phyloP scores from a whole-genome alignment of 495 filamentous ascomycete species.

The Terfezia claveryi region DNA sequence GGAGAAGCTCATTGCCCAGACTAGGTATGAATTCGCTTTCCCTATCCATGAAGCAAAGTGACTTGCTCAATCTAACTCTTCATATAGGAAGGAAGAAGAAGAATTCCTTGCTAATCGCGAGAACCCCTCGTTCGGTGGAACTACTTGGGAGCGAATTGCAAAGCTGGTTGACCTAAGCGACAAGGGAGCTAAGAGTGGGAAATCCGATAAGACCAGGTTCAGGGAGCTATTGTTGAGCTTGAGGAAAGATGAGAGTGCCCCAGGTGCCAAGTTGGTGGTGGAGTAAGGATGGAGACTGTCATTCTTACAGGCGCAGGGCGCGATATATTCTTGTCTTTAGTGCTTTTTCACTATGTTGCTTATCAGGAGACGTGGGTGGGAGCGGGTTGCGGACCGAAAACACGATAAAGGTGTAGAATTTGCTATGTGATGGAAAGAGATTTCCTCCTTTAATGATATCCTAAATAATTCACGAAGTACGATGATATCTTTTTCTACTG shows the following conservation, averaged over 20 bases:
- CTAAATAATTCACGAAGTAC: too few species aligned
- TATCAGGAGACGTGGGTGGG: too few species aligned
- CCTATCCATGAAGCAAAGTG: background rate
- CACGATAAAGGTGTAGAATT: too few species aligned
- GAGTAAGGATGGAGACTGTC: too few species aligned
- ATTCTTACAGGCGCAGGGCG: too few species aligned
- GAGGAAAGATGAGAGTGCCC: slow-evolving; percentile 63
- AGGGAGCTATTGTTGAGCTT: slow-evolving; percentile 73
- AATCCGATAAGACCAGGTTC: slow-evolving; percentile 85
- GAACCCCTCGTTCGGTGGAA: slow-evolving; percentile 79
- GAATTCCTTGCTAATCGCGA: slow-evolving; percentile 74
- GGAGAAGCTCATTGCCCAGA: slow-evolving; percentile 70
- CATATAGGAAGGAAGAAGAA: slow-evolving; percentile 51
- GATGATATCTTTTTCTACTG: too few species aligned
- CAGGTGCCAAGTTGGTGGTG: background rate
- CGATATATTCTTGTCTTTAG: too few species aligned
- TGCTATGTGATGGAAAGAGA: too few species aligned
- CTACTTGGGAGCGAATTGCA: slow-evolving; percentile 93
- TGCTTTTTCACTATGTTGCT: too few species aligned
- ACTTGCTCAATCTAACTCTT: background rate
- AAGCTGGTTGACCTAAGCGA: slow-evolving; percentile 92
- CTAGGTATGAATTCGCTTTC: slow-evolving; percentile 24
- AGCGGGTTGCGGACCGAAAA: too few species aligned
- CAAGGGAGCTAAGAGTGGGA: slow-evolving; percentile 60
- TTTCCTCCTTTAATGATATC: too few species aligned